Base-by-base conservation (phyloP, 2,329 filamentous ascomycete species). In the Teratosphaeria zuluensis region DNA sequence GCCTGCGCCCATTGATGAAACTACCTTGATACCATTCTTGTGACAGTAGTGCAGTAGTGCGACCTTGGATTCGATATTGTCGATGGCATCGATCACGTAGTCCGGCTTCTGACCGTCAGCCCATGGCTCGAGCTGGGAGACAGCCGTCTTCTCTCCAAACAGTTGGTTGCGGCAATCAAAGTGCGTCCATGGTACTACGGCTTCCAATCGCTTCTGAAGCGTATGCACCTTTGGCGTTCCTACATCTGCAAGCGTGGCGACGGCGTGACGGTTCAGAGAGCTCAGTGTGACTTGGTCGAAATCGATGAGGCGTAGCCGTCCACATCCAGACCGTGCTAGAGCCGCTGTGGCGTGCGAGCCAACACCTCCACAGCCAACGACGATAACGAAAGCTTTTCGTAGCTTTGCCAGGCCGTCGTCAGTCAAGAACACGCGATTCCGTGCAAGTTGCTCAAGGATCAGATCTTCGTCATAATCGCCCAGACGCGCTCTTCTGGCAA, bases 21-120 rank as follows among this genome's bases (percentile, higher is more conserved):
- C 92, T 31, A 99, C 90, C 0, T 85, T 87, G 30, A 97, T 78
- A 1, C 81, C 79, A 69, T 90, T 82, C 61, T 85, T 82, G 70
- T 92, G 81, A 75, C 94, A 99, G 75, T 95, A 95, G 68, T 90
- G 86, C 48, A 99, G 79, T 57, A 99, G 77, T 19, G 87, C 88
- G 2, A 99, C 92, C 76, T 99, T 99, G 57, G 90, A 95, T 56
- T 96, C 90, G 62, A 99, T 97, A 70, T 99, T 97, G 74, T 99
- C 94, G 65, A 99, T 99, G 24, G 92, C 95, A 74, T 99, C 94
- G 38, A 99, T 84, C n/a, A 99, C 85, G 69, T 87, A 99, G 67
- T 92, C 87, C 1, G 92, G 91, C 66, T 80, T 80, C 69, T 81
- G 82, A 4, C 74, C 78, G 51, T 76, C 77, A 64, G 77, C 74